Evolutionary conservation across 768 basidiomycete genomes (phyloP).

Genomic region (Tylopilus subfusipes): DNA sequence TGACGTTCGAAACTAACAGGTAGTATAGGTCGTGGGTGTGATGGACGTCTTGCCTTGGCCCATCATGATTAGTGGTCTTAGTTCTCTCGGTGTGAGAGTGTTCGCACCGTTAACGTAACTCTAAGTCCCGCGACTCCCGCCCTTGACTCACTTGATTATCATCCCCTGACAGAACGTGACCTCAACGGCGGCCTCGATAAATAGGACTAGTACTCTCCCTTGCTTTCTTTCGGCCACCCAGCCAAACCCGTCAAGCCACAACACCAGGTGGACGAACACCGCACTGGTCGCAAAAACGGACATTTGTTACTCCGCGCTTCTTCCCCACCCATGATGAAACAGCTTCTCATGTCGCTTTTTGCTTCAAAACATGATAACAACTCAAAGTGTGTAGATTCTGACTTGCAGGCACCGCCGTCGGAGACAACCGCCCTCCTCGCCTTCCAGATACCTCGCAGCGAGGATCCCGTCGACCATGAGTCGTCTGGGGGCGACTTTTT

Average conservation of each 20-base stretch:
- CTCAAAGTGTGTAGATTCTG: neutral
- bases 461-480: slow-evolving; percentile 33
- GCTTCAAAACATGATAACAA: neutral
- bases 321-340: slow-evolving; percentile 1
- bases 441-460: slow-evolving; percentile 50
- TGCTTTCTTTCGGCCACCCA: slow-evolving; percentile 1
- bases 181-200: neutral
- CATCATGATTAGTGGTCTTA: neutral
- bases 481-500: slow-evolving; percentile 21
- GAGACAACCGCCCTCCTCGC: slow-evolving; percentile 60
- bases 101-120: neutral
- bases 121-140: too few species aligned
- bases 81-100: neutral
- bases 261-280: slow-evolving; percentile 28
- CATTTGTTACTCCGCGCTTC: neutral
- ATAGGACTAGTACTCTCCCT: neutral
- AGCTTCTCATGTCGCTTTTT: slow-evolving; percentile 2
- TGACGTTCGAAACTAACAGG: neutral
- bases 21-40: too few species aligned
- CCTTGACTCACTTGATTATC: neutral
- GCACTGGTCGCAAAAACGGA: neutral
- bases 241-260: slow-evolving; percentile 63
- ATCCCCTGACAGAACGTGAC: neutral
- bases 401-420: slow-evolving; percentile 9
- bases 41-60: neutral